A percentile compares a stretch with the other conserved stretches of the same genome.
These are phyloP conservation scores for Candida mesenterica DNA, from an alignment of 1,139 yeast species.

Conservation along the genomic window DNA sequence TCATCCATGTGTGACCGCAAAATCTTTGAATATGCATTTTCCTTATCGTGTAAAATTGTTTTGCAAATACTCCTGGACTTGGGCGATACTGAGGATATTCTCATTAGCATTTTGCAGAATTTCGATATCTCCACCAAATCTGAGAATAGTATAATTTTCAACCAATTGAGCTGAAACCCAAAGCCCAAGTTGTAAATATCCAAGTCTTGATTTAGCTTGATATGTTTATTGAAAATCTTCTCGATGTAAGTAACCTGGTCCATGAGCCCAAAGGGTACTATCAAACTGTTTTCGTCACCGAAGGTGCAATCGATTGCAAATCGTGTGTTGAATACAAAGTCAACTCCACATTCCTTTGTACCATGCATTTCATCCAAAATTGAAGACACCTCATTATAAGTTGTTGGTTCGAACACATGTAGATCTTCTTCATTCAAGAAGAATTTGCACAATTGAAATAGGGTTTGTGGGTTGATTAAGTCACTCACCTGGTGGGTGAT, in stretches of 20 bases:
- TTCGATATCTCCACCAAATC: conserved; percentile 17
- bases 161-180: conserved; percentile 8
- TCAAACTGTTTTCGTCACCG: conserved; percentile 3
- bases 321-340: conserved; percentile 1
- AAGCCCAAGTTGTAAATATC: conserved; percentile 3
- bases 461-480: conserved; percentile 14
- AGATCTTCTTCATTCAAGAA: conserved; percentile 19
- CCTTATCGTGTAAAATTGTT: conserved; percentile 5
- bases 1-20: background rate
- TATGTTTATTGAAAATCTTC: conserved; percentile 14
- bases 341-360: conserved; percentile 2
- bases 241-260: conserved; percentile 16
- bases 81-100: conserved; percentile 21
- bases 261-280: conserved; percentile 10
- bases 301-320: background rate
- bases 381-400: conserved; percentile 4
- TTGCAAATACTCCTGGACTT: conserved; percentile 13
- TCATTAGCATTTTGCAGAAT: conserved; percentile 19
- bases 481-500: conserved; percentile 12
- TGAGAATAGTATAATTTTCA: conserved; percentile 16
- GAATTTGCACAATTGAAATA: conserved; percentile 15
- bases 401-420: conserved; percentile 4
- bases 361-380: conserved; percentile 1
- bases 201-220: conserved; percentile 7
- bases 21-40: background rate